phyloP scores from a whole-genome alignment of 2,329 filamentous ascomycete genomes.

The Ascochyta lentis region DNA sequence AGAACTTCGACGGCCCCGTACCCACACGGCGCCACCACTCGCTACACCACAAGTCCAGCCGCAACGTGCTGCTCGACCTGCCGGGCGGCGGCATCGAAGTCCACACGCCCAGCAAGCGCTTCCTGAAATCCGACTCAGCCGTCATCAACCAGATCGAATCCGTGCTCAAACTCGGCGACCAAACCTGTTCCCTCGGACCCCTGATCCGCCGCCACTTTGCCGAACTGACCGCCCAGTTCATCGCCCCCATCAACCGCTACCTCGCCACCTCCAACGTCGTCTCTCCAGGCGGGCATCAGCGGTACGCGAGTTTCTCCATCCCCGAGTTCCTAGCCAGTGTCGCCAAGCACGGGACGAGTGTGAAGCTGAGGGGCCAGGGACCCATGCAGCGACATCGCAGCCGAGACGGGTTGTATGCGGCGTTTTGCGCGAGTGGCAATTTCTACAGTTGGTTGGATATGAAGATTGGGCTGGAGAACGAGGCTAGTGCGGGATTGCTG shows the following conservation, averaged over 20 bases:
- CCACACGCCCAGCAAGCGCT: slow-evolving; percentile 45
- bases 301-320: slow-evolving; percentile 49
- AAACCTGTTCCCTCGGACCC: slow-evolving; percentile 44
- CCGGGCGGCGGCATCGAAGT: slow-evolving; percentile 50
- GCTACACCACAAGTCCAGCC: slow-evolving; percentile 44
- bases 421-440: slow-evolving; percentile 48
- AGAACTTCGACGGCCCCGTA: slow-evolving; percentile 45
- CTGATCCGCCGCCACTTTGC: slow-evolving; percentile 52
- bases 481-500: slow-evolving; percentile 48
- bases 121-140: slow-evolving; percentile 47
- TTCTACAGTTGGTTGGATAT: slow-evolving; percentile 54
- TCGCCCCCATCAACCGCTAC: slow-evolving; percentile 51
- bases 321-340: slow-evolving; percentile 48
- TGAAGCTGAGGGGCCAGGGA: slow-evolving; percentile 48
- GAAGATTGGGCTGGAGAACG: slow-evolving; percentile 51
- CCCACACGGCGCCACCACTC: slow-evolving; percentile 48
- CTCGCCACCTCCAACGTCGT: slow-evolving; percentile 46
- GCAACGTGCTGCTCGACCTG: slow-evolving; percentile 47
- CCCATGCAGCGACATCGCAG: slow-evolving; percentile 48
- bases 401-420: slow-evolving; percentile 47
- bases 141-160: slow-evolving; percentile 45
- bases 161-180: slow-evolving; percentile 40
- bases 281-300: slow-evolving; percentile 45
- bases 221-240: slow-evolving; percentile 50
- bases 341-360: slow-evolving; percentile 48